A percentile compares a stretch with the other conserved stretches of the same genome.
Conservation (phyloP, 129 eudicot species). For the carrot (Daucus carota) region DNA sequence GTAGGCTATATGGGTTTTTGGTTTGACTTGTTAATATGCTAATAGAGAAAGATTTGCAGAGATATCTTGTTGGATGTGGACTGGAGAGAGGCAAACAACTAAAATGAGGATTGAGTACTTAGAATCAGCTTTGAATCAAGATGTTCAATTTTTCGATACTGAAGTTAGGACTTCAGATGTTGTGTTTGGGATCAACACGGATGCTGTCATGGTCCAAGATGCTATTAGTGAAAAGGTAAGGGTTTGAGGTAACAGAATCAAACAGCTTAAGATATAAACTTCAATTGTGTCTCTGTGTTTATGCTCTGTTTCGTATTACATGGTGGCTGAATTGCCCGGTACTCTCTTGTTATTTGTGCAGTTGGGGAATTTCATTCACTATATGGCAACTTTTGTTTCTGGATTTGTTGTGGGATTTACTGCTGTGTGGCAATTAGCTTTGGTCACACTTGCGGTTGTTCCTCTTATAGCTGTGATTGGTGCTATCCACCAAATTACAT, state of each 20-base stretch:
- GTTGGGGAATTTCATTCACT: conserved; percentile 96
- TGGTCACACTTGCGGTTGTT: conserved; percentile 93
- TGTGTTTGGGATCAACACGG: conserved; percentile 88
- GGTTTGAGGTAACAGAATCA: background rate
- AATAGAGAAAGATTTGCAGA: conserved; percentile 43
- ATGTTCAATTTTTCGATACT: conserved; percentile 89
- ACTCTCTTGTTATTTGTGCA: conserved; percentile 25
- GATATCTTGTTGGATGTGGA: conserved; percentile 99
- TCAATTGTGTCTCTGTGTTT: background rate
- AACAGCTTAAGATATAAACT: conserved; percentile 4
- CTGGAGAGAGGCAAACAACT: conserved; percentile 94
- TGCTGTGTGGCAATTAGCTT: conserved; percentile 95
- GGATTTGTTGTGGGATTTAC: conserved; percentile 99
- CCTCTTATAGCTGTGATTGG: conserved; percentile 93
- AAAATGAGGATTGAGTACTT: conserved; percentile 89
- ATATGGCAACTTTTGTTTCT: conserved; percentile 91
- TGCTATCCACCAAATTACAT: conserved; percentile 68
- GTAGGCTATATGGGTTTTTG: background rate
- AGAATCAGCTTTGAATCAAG: conserved; percentile 91
- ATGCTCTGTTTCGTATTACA: conserved; percentile 10
- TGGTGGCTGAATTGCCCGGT: background rate
- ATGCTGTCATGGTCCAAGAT: conserved; percentile 96
- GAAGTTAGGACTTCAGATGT: conserved; percentile 95
- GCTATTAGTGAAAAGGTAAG: conserved; percentile 98
- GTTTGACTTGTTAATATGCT: background rate